Conservation (phyloP, 257 asterid species). For the Craterostigma plantagineum region DNA sequence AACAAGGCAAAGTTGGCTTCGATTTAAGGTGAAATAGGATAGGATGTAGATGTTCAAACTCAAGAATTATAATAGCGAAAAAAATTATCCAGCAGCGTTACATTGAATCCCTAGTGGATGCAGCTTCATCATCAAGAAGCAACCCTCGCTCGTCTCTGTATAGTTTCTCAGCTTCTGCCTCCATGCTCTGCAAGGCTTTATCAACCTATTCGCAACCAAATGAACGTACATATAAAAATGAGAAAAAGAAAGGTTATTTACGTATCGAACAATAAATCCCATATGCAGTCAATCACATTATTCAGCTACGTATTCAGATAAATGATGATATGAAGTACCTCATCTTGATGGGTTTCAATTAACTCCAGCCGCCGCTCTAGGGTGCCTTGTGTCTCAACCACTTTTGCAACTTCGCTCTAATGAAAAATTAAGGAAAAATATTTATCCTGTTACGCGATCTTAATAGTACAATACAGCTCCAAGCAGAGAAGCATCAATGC, state of each 20-base stretch:
- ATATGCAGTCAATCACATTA: background rate
- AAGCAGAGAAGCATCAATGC: background rate
- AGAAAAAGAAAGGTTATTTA: too few relatives aligned
- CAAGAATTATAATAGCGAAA: too few relatives aligned
- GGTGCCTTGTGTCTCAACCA: slow-evolving; percentile 68
- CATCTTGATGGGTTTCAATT: slow-evolving; percentile 91
- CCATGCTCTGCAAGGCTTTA: slow-evolving; percentile 86
- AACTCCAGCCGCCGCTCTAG: slow-evolving; percentile 89
- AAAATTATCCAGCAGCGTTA: too few relatives aligned
- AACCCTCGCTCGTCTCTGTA: slow-evolving; percentile 73
- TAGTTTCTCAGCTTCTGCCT: slow-evolving; percentile 74
- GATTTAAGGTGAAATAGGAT: too few relatives aligned
- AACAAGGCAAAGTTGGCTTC: too few relatives aligned
- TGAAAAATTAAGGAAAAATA: too few relatives aligned
- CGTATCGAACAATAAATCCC: background rate
- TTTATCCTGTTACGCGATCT: too few relatives aligned
- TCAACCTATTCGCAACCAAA: slow-evolving; percentile 42
- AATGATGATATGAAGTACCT: slow-evolving; percentile 22
- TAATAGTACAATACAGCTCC: background rate
- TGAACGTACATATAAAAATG: slow-evolving; percentile 3
- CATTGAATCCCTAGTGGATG: slow-evolving; percentile 91
- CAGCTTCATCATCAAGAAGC: slow-evolving; percentile 92
- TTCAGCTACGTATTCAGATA: too few relatives aligned
- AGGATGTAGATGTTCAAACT: too few relatives aligned
- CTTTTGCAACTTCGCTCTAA: slow-evolving; percentile 89